Conservation (phyloP, 2,329 filamentous ascomycete genomes). For the Colletotrichum eremochloae region DNA sequence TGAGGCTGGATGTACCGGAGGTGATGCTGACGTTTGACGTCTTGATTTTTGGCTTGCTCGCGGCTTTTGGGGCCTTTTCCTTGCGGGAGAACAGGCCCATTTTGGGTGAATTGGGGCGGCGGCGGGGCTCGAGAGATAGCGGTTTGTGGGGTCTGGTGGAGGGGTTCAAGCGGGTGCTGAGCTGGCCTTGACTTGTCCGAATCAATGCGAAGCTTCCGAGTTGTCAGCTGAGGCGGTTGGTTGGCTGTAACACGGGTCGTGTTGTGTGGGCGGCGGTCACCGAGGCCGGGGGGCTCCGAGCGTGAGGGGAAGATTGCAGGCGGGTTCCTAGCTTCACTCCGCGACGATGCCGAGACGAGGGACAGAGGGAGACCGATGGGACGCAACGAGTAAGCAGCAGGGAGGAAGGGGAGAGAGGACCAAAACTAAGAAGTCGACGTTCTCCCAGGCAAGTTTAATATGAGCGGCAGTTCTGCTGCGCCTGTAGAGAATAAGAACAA, state of each 20-base stretch:
- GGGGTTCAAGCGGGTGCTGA: slow-evolving; percentile 25
- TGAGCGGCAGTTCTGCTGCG: slow-evolving; percentile 8
- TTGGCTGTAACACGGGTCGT: neutral
- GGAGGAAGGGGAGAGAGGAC: slow-evolving; percentile 11
- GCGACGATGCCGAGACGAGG: slow-evolving; percentile 2
- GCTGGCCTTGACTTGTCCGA: slow-evolving; percentile 2
- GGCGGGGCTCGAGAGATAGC: slow-evolving; percentile 15
- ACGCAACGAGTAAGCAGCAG: slow-evolving; percentile 2
- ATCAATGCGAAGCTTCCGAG: slow-evolving; percentile 29
- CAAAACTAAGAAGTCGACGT: slow-evolving; percentile 22
- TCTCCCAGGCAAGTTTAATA: slow-evolving; percentile 29
- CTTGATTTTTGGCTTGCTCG: slow-evolving; percentile 55
- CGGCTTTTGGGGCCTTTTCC: slow-evolving; percentile 61
- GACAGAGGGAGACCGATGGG: neutral
- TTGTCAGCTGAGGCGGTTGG: slow-evolving; percentile 7
- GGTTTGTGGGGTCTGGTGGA: slow-evolving; percentile 25
- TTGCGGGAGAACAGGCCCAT: slow-evolving; percentile 72
- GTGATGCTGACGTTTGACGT: slow-evolving; percentile 64
- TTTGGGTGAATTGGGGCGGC: slow-evolving; percentile 42
- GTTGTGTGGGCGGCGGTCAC: slow-evolving; percentile 9
- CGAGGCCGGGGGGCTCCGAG: slow-evolving; percentile 24
- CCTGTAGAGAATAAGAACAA: slow-evolving; percentile 27
- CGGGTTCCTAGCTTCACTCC: slow-evolving; percentile 15
- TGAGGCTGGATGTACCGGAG: slow-evolving; percentile 64
- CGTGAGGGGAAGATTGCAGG: slow-evolving; percentile 7